Conservation (phyloP, 345 rosid species). For the Nasturtium officinale region DNA sequence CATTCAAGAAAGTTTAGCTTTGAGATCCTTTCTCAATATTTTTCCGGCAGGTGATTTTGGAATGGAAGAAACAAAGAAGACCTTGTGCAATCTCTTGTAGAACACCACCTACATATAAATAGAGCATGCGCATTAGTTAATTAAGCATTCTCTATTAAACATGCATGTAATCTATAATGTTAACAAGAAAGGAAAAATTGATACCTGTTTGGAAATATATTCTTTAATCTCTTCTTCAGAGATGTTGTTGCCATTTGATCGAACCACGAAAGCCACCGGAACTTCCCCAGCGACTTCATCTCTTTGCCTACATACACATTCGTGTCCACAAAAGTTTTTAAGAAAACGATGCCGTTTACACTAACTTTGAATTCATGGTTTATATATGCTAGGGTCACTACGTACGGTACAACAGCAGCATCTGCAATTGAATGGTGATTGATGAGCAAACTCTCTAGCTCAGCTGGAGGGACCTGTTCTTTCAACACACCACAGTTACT, state of each 20-base stretch:
- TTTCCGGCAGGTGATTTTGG: slow-evolving; percentile 92
- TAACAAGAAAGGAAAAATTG: neutral
- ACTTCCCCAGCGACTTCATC: slow-evolving; percentile 94
- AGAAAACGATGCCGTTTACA: neutral
- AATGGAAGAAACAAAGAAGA: slow-evolving; percentile 72
- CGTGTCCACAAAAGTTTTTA: neutral
- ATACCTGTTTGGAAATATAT: slow-evolving; percentile 75
- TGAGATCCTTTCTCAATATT: slow-evolving; percentile 81
- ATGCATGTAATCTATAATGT: neutral
- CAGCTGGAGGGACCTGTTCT: slow-evolving; percentile 86
- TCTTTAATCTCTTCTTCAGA: slow-evolving; percentile 73
- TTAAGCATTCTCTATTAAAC: neutral
- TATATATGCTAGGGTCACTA: neutral
- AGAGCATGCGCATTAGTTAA: neutral
- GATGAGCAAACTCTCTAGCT: slow-evolving; percentile 79
- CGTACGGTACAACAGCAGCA: slow-evolving; percentile 96
- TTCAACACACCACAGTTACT: neutral
- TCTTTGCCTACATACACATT: slow-evolving; percentile 49
- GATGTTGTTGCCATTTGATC: slow-evolving; percentile 57
- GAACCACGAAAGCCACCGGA: slow-evolving; percentile 89
- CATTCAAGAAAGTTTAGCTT: slow-evolving; percentile 55
- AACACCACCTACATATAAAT: slow-evolving; percentile 59
- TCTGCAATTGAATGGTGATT: slow-evolving; percentile 72
- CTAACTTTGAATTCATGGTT: neutral
- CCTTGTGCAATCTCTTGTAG: slow-evolving; percentile 81